Percentiles rank a stretch among this genome's conserved stretches.
Conservation (phyloP, 345 rosid species). For the Orychophragmus violaceus region DNA sequence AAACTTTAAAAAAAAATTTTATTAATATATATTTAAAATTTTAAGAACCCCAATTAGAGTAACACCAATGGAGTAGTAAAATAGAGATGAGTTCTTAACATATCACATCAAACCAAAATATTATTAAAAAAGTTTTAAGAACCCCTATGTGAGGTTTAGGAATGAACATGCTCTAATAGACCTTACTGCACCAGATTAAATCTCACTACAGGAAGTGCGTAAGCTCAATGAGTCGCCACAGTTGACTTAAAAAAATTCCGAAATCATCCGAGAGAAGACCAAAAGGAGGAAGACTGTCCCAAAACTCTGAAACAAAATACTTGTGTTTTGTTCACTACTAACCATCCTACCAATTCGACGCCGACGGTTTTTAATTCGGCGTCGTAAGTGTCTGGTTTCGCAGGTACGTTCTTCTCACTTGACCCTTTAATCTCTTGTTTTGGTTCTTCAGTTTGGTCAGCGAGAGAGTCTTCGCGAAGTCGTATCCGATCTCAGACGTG, state of each 20-base stretch:
- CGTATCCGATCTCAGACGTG: not conserved
- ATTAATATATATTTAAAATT: no score
- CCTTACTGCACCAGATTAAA: not conserved
- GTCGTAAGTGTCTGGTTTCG: not conserved
- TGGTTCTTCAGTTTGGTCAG: not conserved
- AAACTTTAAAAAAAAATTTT: no score
- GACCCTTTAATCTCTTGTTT: no score
- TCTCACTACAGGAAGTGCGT: not conserved
- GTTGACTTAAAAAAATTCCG: conserved; percentile 9
- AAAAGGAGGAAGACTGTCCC: not conserved
- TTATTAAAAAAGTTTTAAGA: no score
- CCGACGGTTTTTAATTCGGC: not conserved
- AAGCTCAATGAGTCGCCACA: conserved; percentile 21
- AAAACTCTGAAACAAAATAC: not conserved
- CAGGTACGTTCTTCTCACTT: not conserved
- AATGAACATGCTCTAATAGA: no score
- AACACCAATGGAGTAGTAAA: no score
- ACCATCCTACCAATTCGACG: not conserved
- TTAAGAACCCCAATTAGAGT: no score
- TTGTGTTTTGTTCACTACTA: not conserved
- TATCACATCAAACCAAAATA: no score
- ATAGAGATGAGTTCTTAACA: no score
- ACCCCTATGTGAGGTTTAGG: no score
- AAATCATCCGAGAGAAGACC: conserved; percentile 5
- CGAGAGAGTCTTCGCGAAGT: not conserved